These are phyloP conservation scores for Sclerotinia minor DNA, from an alignment of 2,329 filamentous ascomycete species.

Conservation along the genomic window DNA sequence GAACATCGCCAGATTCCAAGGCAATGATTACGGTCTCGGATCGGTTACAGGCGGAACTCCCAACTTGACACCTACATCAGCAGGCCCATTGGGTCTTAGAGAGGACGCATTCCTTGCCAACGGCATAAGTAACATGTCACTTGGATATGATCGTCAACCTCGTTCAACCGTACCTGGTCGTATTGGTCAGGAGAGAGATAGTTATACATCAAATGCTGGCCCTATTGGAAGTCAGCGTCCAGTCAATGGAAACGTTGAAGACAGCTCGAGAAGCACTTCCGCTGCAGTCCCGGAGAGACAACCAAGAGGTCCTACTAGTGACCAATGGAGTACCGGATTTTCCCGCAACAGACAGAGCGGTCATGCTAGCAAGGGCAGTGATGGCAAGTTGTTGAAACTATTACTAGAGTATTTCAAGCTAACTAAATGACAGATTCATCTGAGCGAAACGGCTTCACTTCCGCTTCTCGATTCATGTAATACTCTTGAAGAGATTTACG, in stretches of 20 bases:
- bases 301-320: conserved; percentile 58
- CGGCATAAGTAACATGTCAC: conserved; percentile 60
- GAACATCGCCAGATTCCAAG: conserved; percentile 60
- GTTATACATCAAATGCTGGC: conserved; percentile 48
- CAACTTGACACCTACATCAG: conserved; percentile 75
- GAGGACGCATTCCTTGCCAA: conserved; percentile 43
- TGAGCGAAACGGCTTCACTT: conserved; percentile 37
- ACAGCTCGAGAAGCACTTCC: conserved; percentile 36
- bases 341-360: conserved; percentile 58
- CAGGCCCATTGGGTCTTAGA: conserved; percentile 54
- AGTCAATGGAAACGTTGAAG: conserved; percentile 43
- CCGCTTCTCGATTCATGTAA: conserved; percentile 26
- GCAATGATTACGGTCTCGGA: conserved; percentile 53
- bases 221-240: conserved; percentile 67
- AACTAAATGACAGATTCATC: conserved; percentile 40
- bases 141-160: conserved; percentile 46
- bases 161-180: conserved; percentile 43
- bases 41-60: conserved; percentile 64
- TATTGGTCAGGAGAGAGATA: conserved; percentile 50
- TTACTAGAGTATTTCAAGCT: conserved; percentile 33
- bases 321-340: conserved; percentile 60
- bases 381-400: conserved; percentile 48
- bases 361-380: conserved; percentile 60
- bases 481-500: conserved; percentile 32
- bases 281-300: conserved; percentile 57